Percentiles rank a stretch among this genome's conserved stretches.
phyloP scores from a whole-genome alignment of 164 flowering plant genomes.

The Paratinospora sagittata region DNA sequence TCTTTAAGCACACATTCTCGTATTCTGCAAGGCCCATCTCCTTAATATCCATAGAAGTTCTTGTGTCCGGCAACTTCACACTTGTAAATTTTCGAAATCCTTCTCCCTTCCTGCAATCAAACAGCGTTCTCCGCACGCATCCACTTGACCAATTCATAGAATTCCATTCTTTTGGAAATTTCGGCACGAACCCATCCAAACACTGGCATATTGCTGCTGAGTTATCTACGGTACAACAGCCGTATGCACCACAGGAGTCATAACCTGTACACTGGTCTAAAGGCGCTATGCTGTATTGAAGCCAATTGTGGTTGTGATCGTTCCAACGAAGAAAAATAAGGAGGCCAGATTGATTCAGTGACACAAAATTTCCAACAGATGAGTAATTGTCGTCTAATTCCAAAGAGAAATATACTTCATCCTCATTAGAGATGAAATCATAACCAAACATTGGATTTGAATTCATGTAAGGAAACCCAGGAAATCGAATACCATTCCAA shows the following conservation, averaged over 20 bases:
- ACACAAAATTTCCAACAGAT: slow-evolving; percentile 2
- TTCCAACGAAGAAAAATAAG: slow-evolving; percentile 8
- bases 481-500: slow-evolving; percentile 8
- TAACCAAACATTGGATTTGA: not conserved
- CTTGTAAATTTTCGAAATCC: slow-evolving; percentile 20
- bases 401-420: slow-evolving; percentile 21
- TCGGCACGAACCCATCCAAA: slow-evolving; percentile 39
- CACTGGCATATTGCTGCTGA: slow-evolving; percentile 27
- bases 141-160: slow-evolving; percentile 27
- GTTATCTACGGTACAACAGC: slow-evolving; percentile 22
- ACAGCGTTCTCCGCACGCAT: slow-evolving; percentile 29
- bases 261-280: slow-evolving; percentile 14
- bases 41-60: not conserved
- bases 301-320: slow-evolving; percentile 5
- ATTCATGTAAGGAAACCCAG: not conserved
- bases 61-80: slow-evolving; percentile 24
- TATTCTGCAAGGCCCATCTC: slow-evolving; percentile 23
- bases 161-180: slow-evolving; percentile 21
- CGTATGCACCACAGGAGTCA: not conserved
- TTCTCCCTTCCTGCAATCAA: slow-evolving; percentile 25
- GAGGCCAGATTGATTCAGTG: slow-evolving; percentile 10
- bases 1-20: slow-evolving; percentile 17
- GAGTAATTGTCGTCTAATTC: not conserved
- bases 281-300: not conserved
- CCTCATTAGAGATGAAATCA: slow-evolving; percentile 3